phyloP scores from a whole-genome alignment of 1,284 basidiomycete species.

The Rhodotorula glutinis region DNA sequence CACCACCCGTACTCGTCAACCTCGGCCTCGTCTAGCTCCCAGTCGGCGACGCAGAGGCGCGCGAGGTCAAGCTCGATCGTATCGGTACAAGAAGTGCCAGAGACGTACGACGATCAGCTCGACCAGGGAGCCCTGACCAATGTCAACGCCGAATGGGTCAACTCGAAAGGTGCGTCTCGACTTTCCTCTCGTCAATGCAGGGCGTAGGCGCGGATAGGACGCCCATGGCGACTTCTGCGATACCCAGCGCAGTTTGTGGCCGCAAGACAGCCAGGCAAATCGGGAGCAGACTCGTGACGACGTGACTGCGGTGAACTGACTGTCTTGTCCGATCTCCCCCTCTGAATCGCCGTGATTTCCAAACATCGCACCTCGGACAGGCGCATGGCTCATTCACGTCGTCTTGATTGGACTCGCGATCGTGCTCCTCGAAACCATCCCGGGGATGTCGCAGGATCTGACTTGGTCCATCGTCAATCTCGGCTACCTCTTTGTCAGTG shows the following conservation, averaged over 20 bases:
- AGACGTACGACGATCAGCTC: constrained; percentile 51
- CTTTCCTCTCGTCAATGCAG: too few species aligned
- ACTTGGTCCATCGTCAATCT: constrained; percentile 96
- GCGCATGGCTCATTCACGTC: constrained; percentile 96
- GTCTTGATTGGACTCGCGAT: constrained; percentile 78
- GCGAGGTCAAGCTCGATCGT: constrained; percentile 44
- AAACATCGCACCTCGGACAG: constrained; percentile 51
- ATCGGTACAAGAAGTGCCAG: constrained; percentile 50
- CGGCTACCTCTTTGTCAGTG: constrained; percentile 80
- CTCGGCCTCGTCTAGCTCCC: not conserved
- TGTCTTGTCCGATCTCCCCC: constrained; percentile 52
- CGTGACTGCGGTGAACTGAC: constrained; percentile 72
- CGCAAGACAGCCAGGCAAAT: too few species aligned
- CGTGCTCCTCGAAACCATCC: constrained; percentile 78
- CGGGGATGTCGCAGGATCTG: constrained; percentile 87
- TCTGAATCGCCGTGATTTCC: not conserved
- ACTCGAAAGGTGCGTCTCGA: constrained; percentile 88
- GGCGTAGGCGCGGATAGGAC: too few species aligned
- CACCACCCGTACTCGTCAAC: not conserved
- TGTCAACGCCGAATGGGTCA: constrained; percentile 97
- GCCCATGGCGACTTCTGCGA: too few species aligned
- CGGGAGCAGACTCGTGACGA: too few species aligned
- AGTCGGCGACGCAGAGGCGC: constrained; percentile 16
- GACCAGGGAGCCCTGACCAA: constrained; percentile 57
- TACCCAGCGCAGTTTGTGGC: too few species aligned